phyloP scores from a whole-genome alignment of 1,284 basidiomycete species.

The Tilletia setariae region DNA sequence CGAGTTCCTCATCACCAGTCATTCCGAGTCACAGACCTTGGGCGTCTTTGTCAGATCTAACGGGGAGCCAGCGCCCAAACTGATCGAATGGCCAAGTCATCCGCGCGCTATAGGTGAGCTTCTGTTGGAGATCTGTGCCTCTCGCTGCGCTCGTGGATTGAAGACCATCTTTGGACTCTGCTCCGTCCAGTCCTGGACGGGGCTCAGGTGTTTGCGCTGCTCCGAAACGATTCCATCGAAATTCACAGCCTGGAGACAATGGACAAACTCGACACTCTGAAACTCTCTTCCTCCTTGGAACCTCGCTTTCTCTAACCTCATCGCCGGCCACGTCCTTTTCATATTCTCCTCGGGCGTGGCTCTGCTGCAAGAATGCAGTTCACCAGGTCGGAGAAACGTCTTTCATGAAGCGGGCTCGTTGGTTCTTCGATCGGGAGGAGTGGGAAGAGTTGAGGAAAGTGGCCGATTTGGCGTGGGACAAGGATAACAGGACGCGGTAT shows the following conservation, averaged over 20 bases:
- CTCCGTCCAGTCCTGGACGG: slow-evolving; percentile 20
- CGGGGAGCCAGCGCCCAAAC: slow-evolving; percentile 46
- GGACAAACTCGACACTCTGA: slow-evolving; percentile 30
- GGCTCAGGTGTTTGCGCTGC: slow-evolving; percentile 37
- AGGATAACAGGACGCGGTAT: neutral
- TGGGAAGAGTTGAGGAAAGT: slow-evolving; percentile 18
- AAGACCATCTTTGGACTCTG: neutral
- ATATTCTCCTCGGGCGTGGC: neutral
- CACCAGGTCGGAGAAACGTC: slow-evolving; percentile 17
- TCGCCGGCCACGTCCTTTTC: slow-evolving; percentile 17
- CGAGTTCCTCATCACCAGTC: slow-evolving; percentile 50
- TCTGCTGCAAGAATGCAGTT: slow-evolving; percentile 21
- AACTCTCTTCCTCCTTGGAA: slow-evolving; percentile 35
- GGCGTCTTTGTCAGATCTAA: slow-evolving; percentile 47
- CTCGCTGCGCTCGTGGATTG: neutral
- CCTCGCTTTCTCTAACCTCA: slow-evolving; percentile 36
- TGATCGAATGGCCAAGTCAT: slow-evolving; percentile 52
- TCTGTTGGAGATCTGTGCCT: neutral
- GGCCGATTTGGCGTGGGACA: slow-evolving; percentile 18
- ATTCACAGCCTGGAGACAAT: slow-evolving; percentile 36
- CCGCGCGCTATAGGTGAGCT: slow-evolving; percentile 41
- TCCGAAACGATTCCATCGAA: slow-evolving; percentile 48
- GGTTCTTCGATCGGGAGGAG: slow-evolving; percentile 14
- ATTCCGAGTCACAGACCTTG: slow-evolving; percentile 42
- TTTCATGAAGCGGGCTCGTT: slow-evolving; percentile 5